Evolutionary conservation across 345 rosid genomes (phyloP).

Genomic region (Streptanthus diversifolius): DNA sequence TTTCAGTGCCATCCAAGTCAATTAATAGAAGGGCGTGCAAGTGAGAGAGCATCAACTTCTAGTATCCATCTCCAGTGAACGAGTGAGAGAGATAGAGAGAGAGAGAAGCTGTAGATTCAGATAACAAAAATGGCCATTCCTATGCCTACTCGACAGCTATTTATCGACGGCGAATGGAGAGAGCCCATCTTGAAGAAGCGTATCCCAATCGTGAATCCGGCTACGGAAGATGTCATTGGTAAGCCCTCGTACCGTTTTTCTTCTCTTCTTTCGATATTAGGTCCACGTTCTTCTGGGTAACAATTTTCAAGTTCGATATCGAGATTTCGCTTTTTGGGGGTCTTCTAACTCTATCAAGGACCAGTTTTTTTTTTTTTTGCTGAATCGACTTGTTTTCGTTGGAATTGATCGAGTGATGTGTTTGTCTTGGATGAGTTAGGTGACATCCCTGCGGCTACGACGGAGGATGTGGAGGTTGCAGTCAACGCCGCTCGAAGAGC

Average conservation of each 20-base stretch:
- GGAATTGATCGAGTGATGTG: neutral
- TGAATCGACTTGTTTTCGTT: neutral
- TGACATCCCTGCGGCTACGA: constrained; percentile 82
- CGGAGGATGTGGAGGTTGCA: constrained; percentile 87
- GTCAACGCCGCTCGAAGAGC: constrained; percentile 88
- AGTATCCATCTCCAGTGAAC: neutral
- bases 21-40: neutral
- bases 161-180: constrained; percentile 87
- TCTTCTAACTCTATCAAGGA: neutral
- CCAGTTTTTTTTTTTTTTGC: neutral
- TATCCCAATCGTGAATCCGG: constrained; percentile 65
- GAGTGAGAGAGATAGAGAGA: neutral
- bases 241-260: neutral
- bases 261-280: neutral
- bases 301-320: neutral
- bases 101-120: neutral
- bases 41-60: neutral
- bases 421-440: constrained; percentile 44
- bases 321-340: neutral
- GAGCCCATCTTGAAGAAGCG: constrained; percentile 74
- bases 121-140: constrained; percentile 42
- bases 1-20: neutral
- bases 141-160: constrained; percentile 58
- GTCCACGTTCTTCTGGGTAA: neutral
- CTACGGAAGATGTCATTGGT: constrained; percentile 78